A percentile compares a stretch with the other conserved stretches of the same genome.
phyloP scores from a whole-genome alignment of 1,139 yeast genomes.

The Candida frijolesensis region DNA sequence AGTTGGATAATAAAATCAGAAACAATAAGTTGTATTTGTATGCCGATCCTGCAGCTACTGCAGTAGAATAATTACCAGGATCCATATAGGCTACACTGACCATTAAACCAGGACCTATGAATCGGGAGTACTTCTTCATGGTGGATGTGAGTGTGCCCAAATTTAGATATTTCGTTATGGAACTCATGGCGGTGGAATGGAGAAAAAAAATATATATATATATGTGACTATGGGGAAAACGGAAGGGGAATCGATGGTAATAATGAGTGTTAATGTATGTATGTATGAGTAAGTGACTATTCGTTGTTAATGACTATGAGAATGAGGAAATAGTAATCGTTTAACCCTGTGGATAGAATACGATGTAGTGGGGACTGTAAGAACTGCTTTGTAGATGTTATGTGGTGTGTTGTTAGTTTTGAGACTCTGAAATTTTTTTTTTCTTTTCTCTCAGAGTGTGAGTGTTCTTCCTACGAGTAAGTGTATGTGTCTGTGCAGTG shows the following conservation, averaged over 20 bases:
- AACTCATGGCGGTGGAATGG: neutral
- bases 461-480: neutral
- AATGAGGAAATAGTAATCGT: no score
- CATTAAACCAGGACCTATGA: constrained; percentile 92
- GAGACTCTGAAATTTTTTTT: neutral
- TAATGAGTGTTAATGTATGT: neutral
- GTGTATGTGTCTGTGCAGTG: neutral
- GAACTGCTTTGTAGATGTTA: no score
- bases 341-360: neutral
- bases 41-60: constrained; percentile 90
- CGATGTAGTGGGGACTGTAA: neutral
- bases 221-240: neutral
- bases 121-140: constrained; percentile 56
- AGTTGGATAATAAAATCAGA: constrained; percentile 76
- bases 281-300: neutral
- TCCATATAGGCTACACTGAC: constrained; percentile 97
- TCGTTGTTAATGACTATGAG: no score
- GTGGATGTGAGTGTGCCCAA: constrained; percentile 12
- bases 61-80: constrained; percentile 96
- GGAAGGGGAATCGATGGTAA: neutral
- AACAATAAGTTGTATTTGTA: constrained; percentile 83
- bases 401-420: neutral
- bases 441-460: neutral
- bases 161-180: constrained; percentile 8
- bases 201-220: neutral